Percentiles rank a stretch among this genome's conserved stretches.
Evolutionary conservation across 768 basidiomycete genomes (phyloP).

Genomic region (Termitomyces sp.): DNA sequence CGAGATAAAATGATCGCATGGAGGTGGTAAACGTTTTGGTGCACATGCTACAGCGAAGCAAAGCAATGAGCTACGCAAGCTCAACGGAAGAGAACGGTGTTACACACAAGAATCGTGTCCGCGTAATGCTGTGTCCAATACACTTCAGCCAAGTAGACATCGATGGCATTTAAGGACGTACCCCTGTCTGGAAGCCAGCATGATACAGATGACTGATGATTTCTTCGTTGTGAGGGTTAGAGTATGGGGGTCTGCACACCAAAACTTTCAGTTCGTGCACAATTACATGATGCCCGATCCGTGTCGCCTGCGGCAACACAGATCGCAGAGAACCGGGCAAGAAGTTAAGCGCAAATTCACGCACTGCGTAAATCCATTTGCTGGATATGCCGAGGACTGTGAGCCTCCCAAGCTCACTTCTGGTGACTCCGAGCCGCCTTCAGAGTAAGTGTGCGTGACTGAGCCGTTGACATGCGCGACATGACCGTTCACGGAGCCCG

Average conservation of each 20-base stretch:
- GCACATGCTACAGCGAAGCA: conserved; percentile 53
- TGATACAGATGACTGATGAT: conserved; percentile 77
- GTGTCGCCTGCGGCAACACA: conserved; percentile 1
- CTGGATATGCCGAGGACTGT: conserved; percentile 35
- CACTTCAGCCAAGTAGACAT: conserved; percentile 9
- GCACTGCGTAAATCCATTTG: conserved; percentile 60
- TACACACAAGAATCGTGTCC: conserved; percentile 70
- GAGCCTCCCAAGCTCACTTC: conserved; percentile 29
- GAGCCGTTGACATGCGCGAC: conserved; percentile 43
- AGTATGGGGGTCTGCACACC: conserved; percentile 39
- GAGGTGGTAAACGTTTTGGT: conserved; percentile 68
- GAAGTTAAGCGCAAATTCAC: conserved; percentile 19
- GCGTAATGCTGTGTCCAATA: conserved; percentile 60
- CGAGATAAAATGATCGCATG: conserved; percentile 85
- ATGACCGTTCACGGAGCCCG: conserved; percentile 47
- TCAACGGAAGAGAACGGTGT: background rate
- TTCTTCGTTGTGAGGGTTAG: conserved; percentile 67
- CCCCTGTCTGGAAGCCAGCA: conserved; percentile 76
- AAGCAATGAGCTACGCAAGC: conserved; percentile 2
- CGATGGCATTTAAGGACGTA: conserved; percentile 29
- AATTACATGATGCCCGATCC: conserved; percentile 10
- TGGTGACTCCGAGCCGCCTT: conserved; percentile 29
- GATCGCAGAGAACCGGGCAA: background rate
- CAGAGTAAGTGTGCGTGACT: conserved; percentile 31
- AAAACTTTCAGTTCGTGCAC: conserved; percentile 7